These are phyloP conservation scores for Neurospora pannonica DNA, from an alignment of 495 filamentous ascomycete species.

Conservation along the genomic window DNA sequence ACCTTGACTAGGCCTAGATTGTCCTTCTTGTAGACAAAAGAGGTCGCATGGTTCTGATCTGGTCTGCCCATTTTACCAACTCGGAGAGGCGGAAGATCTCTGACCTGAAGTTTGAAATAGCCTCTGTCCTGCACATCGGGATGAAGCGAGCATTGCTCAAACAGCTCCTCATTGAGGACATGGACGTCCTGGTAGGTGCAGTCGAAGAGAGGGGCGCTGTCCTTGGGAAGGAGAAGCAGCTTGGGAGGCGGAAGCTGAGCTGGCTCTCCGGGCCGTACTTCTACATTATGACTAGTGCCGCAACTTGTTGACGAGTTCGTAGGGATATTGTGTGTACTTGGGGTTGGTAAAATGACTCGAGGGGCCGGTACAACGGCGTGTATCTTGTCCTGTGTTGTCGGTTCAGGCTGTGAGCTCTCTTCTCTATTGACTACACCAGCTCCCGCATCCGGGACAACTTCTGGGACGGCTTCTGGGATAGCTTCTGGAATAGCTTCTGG, in stretches of 20 bases:
- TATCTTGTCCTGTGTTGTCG: not conserved
- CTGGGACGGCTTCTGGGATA: not conserved
- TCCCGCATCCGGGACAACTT: not conserved
- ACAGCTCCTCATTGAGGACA: slow-evolving; percentile 21
- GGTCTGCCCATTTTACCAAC: slow-evolving; percentile 15
- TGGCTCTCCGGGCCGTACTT: not conserved
- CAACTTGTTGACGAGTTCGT: not conserved
- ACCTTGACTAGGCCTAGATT: slow-evolving; percentile 20
- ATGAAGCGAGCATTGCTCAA: slow-evolving; percentile 20
- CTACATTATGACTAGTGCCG: not conserved
- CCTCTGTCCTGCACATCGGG: slow-evolving; percentile 16
- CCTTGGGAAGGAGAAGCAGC: slow-evolving; percentile 1
- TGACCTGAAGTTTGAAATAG: slow-evolving; percentile 25
- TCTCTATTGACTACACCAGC: not conserved
- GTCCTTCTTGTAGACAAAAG: slow-evolving; percentile 19
- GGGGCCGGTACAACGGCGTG: not conserved
- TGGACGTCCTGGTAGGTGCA: slow-evolving; percentile 22
- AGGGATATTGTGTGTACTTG: not conserved
- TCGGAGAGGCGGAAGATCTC: slow-evolving; percentile 13
- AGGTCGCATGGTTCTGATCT: slow-evolving; percentile 19
- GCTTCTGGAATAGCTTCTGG: not conserved
- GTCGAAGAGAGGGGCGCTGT: slow-evolving; percentile 18
- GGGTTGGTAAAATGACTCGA: not conserved
- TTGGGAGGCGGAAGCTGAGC: slow-evolving; percentile 1
- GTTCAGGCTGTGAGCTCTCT: not conserved